Conservation (phyloP, 2,329 filamentous ascomycete species). For the Sarocladium brachiariae region DNA sequence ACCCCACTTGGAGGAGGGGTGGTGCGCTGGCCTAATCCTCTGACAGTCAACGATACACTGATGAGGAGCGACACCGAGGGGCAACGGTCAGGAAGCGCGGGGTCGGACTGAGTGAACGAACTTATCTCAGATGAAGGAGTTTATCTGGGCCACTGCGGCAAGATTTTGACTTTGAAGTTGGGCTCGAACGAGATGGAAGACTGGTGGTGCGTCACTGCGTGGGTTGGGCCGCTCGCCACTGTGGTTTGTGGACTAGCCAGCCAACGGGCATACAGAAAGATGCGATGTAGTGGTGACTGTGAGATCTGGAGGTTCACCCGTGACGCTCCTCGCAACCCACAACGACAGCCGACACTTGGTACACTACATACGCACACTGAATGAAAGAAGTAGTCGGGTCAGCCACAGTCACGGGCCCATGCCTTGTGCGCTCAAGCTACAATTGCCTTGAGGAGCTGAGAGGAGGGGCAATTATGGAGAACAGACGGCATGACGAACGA, state of each 20-base stretch:
- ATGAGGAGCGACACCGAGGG: neutral
- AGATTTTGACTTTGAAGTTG: neutral
- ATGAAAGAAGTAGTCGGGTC: neutral
- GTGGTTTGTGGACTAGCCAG: neutral
- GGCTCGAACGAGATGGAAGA: neutral
- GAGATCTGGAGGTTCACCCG: slow-evolving; percentile 5
- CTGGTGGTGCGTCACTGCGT: neutral
- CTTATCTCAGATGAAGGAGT: neutral
- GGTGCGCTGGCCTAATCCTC: slow-evolving; percentile 6
- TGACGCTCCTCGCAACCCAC: neutral
- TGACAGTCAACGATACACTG: neutral
- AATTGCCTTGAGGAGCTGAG: neutral
- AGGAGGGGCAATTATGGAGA: neutral
- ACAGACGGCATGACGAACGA: neutral
- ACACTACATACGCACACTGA: too few species aligned
- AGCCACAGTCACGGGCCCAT: neutral
- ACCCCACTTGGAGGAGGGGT: neutral
- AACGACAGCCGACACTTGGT: neutral
- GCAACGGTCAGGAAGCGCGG: neutral
- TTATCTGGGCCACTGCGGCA: neutral
- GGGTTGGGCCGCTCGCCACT: slow-evolving; percentile 1
- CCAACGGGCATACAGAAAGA: neutral
- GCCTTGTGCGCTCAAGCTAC: too few species aligned
- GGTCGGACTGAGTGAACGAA: neutral
- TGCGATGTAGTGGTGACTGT: neutral